Evolutionary conservation across 139 green algal genomes (phyloP).

Genomic region (Chlorella sp.): DNA sequence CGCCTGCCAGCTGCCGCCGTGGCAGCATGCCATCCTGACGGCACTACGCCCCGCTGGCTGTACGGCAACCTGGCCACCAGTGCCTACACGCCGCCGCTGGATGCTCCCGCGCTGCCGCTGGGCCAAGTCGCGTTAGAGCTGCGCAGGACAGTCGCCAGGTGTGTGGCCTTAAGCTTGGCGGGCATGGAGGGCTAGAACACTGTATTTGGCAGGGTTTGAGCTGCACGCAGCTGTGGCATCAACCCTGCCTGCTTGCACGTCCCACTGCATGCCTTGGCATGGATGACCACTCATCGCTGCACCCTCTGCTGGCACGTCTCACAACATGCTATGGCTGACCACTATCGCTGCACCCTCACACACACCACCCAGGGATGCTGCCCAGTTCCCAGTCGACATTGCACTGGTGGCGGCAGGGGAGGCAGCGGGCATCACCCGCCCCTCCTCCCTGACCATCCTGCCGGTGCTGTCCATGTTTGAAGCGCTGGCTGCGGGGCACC

Average conservation of each 20-base stretch:
- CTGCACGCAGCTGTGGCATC: too few species aligned
- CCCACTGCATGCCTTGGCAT: too few species aligned
- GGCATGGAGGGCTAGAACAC: neutral
- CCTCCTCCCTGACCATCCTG: neutral
- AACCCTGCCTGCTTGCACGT: too few species aligned
- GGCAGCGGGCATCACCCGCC: neutral
- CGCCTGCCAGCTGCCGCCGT: neutral
- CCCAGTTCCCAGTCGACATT: neutral
- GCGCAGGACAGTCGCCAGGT: neutral
- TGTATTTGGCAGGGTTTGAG: too few species aligned
- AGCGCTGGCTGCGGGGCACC: neutral
- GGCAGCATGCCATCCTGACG: neutral
- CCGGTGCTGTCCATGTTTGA: neutral
- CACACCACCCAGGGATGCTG: neutral
- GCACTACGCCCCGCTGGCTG: neutral
- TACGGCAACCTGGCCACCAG: constrained; percentile 17
- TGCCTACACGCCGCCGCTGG: neutral
- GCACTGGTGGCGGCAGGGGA: neutral
- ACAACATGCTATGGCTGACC: too few species aligned
- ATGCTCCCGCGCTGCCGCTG: neutral
- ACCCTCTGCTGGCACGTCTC: too few species aligned
- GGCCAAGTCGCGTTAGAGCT: neutral
- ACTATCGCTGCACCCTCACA: too few species aligned
- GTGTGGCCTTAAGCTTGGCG: neutral
- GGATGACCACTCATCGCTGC: too few species aligned